Conservation (phyloP, 2,329 filamentous ascomycete genomes). For the Fonsecaea multimorphosa region DNA sequence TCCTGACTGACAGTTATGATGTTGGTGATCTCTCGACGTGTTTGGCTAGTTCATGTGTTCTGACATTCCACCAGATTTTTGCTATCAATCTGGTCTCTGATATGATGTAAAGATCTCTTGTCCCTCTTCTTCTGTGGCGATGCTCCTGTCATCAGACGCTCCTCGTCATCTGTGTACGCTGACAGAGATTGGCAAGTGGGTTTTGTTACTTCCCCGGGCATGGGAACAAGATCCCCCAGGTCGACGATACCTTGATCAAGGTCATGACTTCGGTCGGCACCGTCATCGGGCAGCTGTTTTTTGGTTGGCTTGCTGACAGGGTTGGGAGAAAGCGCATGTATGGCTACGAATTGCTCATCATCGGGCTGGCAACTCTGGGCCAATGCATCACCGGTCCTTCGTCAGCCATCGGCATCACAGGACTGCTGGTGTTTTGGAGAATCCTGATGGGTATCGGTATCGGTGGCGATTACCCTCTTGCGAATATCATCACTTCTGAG, state of each 20-base stretch:
- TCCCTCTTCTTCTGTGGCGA: slow-evolving; percentile 42
- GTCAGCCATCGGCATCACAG: slow-evolving; percentile 61
- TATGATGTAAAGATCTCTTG: slow-evolving; percentile 10
- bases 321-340: slow-evolving; percentile 85
- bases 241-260: slow-evolving; percentile 81
- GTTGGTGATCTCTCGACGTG: slow-evolving; percentile 36
- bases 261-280: slow-evolving; percentile 82
- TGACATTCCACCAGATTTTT: slow-evolving; percentile 17
- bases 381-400: slow-evolving; percentile 71
- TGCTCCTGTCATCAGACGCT: slow-evolving; percentile 76
- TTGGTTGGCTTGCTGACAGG: slow-evolving; percentile 77
- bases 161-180: slow-evolving; percentile 65
- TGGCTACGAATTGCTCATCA: slow-evolving; percentile 77
- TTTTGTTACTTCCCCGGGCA: slow-evolving; percentile 74
- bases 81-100: slow-evolving; percentile 21
- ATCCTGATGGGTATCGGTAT: slow-evolving; percentile 57
- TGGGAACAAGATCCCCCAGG: slow-evolving; percentile 62
- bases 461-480: slow-evolving; percentile 82
- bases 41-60: background rate
- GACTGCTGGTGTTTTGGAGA: slow-evolving; percentile 75
- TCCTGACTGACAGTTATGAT: slow-evolving; percentile 84
- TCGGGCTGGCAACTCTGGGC: slow-evolving; percentile 77
- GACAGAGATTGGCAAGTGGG: slow-evolving; percentile 55
- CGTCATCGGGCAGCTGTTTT: slow-evolving; percentile 78
- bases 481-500: slow-evolving; percentile 82